Conservation (phyloP, 176 grass and related monocot species). For the Eleusine coracana region DNA sequence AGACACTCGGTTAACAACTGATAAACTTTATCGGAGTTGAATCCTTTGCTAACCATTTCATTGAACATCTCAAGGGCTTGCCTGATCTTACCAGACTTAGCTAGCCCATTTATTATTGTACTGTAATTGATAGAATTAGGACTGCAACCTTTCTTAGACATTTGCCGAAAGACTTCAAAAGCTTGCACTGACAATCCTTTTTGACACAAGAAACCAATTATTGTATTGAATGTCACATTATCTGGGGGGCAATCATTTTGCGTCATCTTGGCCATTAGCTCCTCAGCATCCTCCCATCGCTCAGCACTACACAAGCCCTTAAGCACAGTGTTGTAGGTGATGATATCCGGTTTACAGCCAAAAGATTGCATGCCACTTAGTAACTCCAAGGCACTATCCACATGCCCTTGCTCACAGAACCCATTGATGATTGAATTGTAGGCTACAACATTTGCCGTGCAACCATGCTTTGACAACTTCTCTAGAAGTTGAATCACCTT, state of each 20-base stretch:
- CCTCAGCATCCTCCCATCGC: conserved; percentile 33
- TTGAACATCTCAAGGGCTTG: conserved; percentile 65
- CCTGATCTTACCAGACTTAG: conserved; percentile 45
- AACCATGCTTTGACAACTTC: conserved; percentile 64
- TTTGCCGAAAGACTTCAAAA: conserved; percentile 60
- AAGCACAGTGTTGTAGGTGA: conserved; percentile 68
- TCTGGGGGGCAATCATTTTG: conserved; percentile 38
- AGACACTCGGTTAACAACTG: conserved; percentile 50
- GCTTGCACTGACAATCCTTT: conserved; percentile 49
- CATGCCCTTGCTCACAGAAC: conserved; percentile 64
- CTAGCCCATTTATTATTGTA: conserved; percentile 57
- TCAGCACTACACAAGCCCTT: conserved; percentile 50
- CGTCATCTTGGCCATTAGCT: conserved; percentile 32
- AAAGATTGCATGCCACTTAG: conserved; percentile 51
- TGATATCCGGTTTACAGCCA: conserved; percentile 65
- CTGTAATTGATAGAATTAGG: conserved; percentile 65
- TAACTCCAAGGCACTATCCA: conserved; percentile 58
- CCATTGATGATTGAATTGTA: conserved; percentile 60
- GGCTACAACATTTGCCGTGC: conserved; percentile 46
- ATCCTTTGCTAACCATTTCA: conserved; percentile 70
- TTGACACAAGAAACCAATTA: conserved; percentile 58
- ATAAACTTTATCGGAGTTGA: conserved; percentile 58
- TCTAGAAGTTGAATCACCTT: conserved; percentile 49
- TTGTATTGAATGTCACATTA: conserved; percentile 58
- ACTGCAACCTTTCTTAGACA: conserved; percentile 52